Percentiles rank a stretch among this genome's conserved stretches.
Conservation (phyloP, 495 filamentous ascomycete genomes). For the Aeminium ludgeri region DNA sequence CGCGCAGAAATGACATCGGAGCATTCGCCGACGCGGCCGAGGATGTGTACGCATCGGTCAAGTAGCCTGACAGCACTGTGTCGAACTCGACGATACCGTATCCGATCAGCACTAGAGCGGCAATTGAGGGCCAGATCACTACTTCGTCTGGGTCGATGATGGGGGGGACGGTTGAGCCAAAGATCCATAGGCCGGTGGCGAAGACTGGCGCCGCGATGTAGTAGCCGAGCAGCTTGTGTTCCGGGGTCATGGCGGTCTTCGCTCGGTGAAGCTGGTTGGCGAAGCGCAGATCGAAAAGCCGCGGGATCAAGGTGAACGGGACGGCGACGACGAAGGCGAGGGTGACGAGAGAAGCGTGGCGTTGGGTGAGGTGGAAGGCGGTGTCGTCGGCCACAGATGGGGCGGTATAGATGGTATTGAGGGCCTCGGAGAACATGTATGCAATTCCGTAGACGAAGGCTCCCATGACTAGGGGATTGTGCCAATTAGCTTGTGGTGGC, state of each 20-base stretch:
- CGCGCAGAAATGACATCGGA: conserved; percentile 30
- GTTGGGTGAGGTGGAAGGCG: too few relatives aligned
- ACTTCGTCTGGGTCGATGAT: conserved; percentile 11
- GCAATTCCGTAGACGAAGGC: conserved; percentile 34
- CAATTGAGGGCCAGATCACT: conserved; percentile 28
- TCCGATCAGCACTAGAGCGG: conserved; percentile 31
- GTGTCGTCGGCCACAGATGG: too few relatives aligned
- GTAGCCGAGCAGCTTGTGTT: conserved; percentile 35
- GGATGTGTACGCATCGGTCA: conserved; percentile 36
- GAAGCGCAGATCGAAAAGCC: conserved; percentile 28
- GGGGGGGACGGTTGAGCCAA: conserved; percentile 36
- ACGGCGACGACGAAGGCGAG: conserved; percentile 31
- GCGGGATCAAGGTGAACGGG: conserved; percentile 27
- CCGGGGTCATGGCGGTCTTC: conserved; percentile 24
- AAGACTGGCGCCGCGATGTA: conserved; percentile 31
- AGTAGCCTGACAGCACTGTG: conserved; percentile 33
- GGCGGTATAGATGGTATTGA: conserved; percentile 29
- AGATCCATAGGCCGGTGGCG: conserved; percentile 33
- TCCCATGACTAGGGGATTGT: conserved; percentile 11
- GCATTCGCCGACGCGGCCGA: conserved; percentile 37
- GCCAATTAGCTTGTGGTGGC: not conserved
- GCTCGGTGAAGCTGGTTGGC: conserved; percentile 18
- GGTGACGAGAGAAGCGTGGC: conserved; percentile 18
- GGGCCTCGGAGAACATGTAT: conserved; percentile 37
- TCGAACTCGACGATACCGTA: conserved; percentile 36